Evolutionary conservation across 305 asterid species (phyloP), one percentile per base, ranked within the genome.

Genomic region (Fraxinus velutina): DNA sequence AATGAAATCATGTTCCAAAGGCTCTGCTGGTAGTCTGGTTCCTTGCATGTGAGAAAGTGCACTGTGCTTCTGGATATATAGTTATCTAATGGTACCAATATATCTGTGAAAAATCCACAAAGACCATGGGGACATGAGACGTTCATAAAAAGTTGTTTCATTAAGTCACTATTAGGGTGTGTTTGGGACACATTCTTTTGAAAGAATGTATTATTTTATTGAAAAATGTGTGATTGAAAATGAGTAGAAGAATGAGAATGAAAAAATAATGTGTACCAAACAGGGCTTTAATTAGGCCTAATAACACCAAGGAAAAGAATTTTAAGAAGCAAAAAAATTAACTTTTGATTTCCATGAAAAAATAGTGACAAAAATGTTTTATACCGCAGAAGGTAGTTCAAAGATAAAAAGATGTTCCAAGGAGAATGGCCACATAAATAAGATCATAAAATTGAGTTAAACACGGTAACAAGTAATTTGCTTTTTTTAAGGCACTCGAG

Each of bases 1-100:
- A 92, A 89, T 84, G 98, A 94, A 80, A 96, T 90, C 98, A 92
- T 93, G 83, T 86, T 89, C 99, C 98, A 96, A 77, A 96, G 98
- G 89, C 99, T 94, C 87, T 93, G 95, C 89, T 96, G 99, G 85
- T 96, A 96, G 89, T 96, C 94, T 21, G 98, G 99, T 77, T 94
- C 97, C 86, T 94, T 94, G 89, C 98, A 94, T 6, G 97, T 79
- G 81, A 96, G 94, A 79, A 92, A 96, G 86, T 96, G 97, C 13
- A 84, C 81, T 36, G 98, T 96, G 78, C 98, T 87, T 86, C 97
- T 91, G 81, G 98, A 94, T 83, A 96, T 92, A 50, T 90, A 96
- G 88, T 96, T 96, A 87, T 94, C 99, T 76, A 96, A 78, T 21
- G 99, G 98, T 82, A 96, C 98, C 91, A 96, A 84, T 80, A 94